Base-by-base conservation (phyloP, 2,329 filamentous ascomycete genomes). In the Alternaria hordeiaustralica region DNA sequence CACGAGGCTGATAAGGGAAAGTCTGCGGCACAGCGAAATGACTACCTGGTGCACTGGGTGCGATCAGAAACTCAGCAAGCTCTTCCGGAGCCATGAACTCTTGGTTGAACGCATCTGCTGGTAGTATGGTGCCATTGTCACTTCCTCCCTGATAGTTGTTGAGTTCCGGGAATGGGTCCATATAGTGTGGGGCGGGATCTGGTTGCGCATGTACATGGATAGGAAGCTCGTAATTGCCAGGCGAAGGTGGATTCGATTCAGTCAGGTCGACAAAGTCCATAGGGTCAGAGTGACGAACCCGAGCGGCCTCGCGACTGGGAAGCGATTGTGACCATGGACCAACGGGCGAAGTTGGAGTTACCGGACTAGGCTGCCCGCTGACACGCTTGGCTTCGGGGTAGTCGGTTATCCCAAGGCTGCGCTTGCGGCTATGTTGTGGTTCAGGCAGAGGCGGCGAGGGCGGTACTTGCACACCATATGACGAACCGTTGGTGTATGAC, bases 21-120 rank as follows among this genome's bases (percentile, higher is more conserved):
- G 26, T 50, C 21, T 65, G 65, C 25, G 68, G 65, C 33, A 66
- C 68, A 18, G 55, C 64, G 30, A 72, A 71, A n/a, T 63, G 65
- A 41, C 50, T 56, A 46, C 60, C 60, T 9, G 64, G 55, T 46
- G 64, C 53, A 30, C 64, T 65, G 3, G 73, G 69, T 7, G 61
- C 60, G 5, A 71, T 25, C 45, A 79, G 63, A 49, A 75, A 78
- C n/a, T 73, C 55, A 13, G 72, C 74, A n/a, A 79, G 66, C 18
- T 77, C 68, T 7, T 75, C 64, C 4, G 57, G 28, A 18, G 25
- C 49, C 74, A 78, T 77, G n/a, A 64, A 72, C 4, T 74, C 69
- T 30, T 73, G 70, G 11, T 58, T 59, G 54, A 74, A 73, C 2
- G 68, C 67, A 58, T 71, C 63, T 5, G 50, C 44, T 6, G 68